A percentile compares a stretch with the other conserved stretches of the same genome.
Evolutionary conservation across 129 eudicot genomes (phyloP).

Genomic region (Chrysanthemum seticuspe): DNA sequence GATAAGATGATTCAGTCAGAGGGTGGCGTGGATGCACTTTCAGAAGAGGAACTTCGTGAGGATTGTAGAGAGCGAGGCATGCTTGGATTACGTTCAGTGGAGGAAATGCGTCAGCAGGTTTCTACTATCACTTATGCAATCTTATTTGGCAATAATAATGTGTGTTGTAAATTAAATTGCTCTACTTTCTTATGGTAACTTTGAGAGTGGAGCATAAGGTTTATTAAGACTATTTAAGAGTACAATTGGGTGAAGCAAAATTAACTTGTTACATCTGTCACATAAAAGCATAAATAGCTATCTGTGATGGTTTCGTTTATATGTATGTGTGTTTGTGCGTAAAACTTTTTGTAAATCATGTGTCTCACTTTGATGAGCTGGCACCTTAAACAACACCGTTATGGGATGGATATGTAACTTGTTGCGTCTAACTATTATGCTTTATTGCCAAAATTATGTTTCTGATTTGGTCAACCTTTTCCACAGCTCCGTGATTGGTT

Average conservation of each 20-base stretch:
- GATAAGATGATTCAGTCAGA: slow-evolving; percentile 90
- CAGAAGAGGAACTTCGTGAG: slow-evolving; percentile 93
- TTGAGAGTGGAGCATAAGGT: too few species aligned
- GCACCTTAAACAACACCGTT: neutral
- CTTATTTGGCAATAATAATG: slow-evolving; percentile 7
- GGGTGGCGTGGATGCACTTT: slow-evolving; percentile 93
- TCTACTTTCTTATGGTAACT: too few species aligned
- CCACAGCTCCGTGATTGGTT: slow-evolving; percentile 94
- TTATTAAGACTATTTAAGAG: too few species aligned
- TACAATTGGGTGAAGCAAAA: too few species aligned
- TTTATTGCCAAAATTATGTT: neutral
- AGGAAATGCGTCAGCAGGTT: slow-evolving; percentile 96
- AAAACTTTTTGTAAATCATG: slow-evolving; percentile 9
- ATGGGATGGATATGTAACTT: neutral
- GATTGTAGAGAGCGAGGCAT: slow-evolving; percentile 95
- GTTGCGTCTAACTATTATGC: slow-evolving; percentile 3
- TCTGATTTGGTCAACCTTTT: slow-evolving; percentile 15
- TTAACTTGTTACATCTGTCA: too few species aligned
- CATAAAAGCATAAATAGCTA: too few species aligned
- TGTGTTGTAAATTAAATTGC: too few species aligned
- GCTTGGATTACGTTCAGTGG: slow-evolving; percentile 85
- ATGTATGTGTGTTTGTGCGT: neutral
- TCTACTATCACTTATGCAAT: neutral
- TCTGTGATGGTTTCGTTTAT: neutral
- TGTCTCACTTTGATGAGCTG: neutral